Evolutionary conservation across 768 basidiomycete species (phyloP).

Genomic region (Chalciporus sphaerocephalus): DNA sequence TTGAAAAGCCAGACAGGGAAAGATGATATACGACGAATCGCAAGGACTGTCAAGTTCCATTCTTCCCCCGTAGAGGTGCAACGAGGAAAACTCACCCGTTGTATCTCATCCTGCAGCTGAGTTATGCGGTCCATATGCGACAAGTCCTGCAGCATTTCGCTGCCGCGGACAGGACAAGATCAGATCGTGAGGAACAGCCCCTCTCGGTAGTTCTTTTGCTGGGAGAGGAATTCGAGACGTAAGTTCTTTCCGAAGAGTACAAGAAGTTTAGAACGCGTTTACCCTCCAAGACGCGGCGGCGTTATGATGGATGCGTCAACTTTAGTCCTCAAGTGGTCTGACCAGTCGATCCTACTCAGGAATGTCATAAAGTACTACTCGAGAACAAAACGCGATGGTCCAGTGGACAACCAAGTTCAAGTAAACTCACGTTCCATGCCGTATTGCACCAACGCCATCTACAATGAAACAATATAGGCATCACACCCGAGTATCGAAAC

Average conservation of each 20-base stretch:
- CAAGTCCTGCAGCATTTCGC: constrained; percentile 89
- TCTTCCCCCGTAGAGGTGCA: background rate
- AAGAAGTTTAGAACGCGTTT: background rate
- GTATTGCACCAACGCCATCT: no score
- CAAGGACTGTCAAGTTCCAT: background rate
- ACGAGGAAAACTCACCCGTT: constrained; percentile 52
- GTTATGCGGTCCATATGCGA: constrained; percentile 96
- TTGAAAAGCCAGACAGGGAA: background rate
- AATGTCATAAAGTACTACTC: no score
- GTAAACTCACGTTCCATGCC: no score
- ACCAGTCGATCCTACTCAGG: no score
- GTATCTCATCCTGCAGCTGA: constrained; percentile 91
- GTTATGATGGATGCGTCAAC: background rate
- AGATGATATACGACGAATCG: background rate
- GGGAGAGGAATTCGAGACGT: constrained; percentile 13
- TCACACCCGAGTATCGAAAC: no score
- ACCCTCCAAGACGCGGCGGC: background rate
- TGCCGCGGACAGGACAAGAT: constrained; percentile 29
- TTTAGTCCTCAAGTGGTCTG: no score
- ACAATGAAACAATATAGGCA: no score
- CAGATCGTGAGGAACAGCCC: background rate
- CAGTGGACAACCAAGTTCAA: no score
- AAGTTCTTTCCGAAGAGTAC: constrained; percentile 4
- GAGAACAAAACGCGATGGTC: no score
- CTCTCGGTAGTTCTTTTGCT: constrained; percentile 3